Conservation (phyloP, 1,139 yeast species). For the Taiozyma sp. region DNA sequence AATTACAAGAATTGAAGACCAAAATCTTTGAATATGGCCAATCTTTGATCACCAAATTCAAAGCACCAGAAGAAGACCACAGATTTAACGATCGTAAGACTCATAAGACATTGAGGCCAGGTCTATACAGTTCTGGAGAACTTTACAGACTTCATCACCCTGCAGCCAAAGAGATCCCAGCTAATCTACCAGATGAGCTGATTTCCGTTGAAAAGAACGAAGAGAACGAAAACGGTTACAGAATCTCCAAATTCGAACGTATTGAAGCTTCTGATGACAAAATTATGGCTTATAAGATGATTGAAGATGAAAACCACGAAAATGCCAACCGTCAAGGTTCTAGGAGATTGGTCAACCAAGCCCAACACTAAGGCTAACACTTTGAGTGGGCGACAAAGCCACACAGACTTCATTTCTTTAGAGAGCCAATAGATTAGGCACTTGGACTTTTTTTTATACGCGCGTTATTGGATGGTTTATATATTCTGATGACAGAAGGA, state of each 20-base stretch:
- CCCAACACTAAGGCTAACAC: not conserved
- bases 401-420: not conserved
- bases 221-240: not conserved
- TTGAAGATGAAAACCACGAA: not conserved
- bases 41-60: slow-evolving; percentile 2
- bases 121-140: slow-evolving; percentile 5
- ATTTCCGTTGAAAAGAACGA: not conserved
- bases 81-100: slow-evolving; percentile 2
- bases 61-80: slow-evolving; percentile 1
- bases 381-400: too few species aligned
- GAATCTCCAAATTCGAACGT: not conserved
- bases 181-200: not conserved
- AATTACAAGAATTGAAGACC: slow-evolving; percentile 7
- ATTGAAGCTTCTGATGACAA: not conserved
- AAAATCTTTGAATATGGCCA: slow-evolving; percentile 7
- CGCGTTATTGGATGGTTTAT: not conserved
- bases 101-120: slow-evolving; percentile 3
- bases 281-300: not conserved
- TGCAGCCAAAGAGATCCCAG: not conserved
- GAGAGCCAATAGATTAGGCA: not conserved
- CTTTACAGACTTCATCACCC: slow-evolving; percentile 6
- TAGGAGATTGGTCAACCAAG: not conserved
- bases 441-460: not conserved
- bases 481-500: not conserved
- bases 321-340: not conserved